Conservation (phyloP, 2,329 filamentous ascomycete genomes). For the Paraconiothyrium brasiliense region DNA sequence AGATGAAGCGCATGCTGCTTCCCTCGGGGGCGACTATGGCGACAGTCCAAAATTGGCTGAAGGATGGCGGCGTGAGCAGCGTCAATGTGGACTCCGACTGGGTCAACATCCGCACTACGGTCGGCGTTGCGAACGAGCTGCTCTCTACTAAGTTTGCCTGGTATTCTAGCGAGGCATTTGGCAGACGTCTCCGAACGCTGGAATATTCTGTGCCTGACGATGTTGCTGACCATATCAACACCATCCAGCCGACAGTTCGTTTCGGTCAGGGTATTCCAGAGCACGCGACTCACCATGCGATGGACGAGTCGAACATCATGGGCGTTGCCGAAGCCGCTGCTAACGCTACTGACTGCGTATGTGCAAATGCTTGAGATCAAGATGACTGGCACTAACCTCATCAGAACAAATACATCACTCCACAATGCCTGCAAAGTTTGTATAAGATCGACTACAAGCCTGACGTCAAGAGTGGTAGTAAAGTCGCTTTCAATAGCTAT, state of each 20-base stretch:
- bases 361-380: background rate
- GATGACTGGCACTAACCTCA: background rate
- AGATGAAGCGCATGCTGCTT: constrained; percentile 56
- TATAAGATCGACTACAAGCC: constrained; percentile 62
- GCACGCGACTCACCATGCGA: constrained; percentile 21
- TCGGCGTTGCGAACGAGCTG: constrained; percentile 52
- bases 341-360: constrained; percentile 19
- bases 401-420: constrained; percentile 51
- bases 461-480: constrained; percentile 56
- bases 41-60: constrained; percentile 57
- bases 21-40: constrained; percentile 50
- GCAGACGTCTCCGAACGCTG: constrained; percentile 55
- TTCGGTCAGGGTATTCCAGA: constrained; percentile 52
- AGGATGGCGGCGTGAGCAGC: constrained; percentile 49
- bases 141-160: constrained; percentile 60
- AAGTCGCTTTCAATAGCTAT: constrained; percentile 62
- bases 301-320: constrained; percentile 12
- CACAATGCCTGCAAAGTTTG: constrained; percentile 58
- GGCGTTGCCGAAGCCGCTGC: constrained; percentile 19
- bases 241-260: constrained; percentile 63
- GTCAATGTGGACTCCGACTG: constrained; percentile 51
- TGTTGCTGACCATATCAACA: constrained; percentile 53
- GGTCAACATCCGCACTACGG: constrained; percentile 50
- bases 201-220: constrained; percentile 54
- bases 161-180: constrained; percentile 48